Percentiles rank a stretch among this genome's conserved stretches.
phyloP scores from a whole-genome alignment of 116 monocot species.

The Cymodocea nodosa region DNA sequence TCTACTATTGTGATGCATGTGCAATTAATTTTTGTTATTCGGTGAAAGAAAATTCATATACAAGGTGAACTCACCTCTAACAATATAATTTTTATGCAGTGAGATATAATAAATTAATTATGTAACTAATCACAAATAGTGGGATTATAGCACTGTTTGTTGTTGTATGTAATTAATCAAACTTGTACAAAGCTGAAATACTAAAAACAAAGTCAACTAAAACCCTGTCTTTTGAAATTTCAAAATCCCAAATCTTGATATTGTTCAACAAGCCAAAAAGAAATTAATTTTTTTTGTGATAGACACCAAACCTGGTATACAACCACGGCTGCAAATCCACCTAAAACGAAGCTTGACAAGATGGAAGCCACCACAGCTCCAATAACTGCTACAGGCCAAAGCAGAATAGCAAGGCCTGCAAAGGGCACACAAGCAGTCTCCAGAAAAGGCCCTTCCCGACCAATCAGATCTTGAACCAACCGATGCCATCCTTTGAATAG shows the following conservation, averaged over 20 bases:
- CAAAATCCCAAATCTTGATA: not conserved
- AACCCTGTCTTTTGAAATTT: too few species aligned
- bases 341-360: constrained; percentile 60
- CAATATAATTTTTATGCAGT: too few species aligned
- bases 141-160: too few species aligned
- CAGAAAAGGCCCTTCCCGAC: constrained; percentile 92
- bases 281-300: not conserved
- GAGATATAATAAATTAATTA: too few species aligned
- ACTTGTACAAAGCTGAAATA: too few species aligned
- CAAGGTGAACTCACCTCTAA: too few species aligned
- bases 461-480: constrained; percentile 81
- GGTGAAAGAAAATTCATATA: too few species aligned
- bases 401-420: constrained; percentile 87
- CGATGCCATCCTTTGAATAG: constrained; percentile 93
- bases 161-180: too few species aligned
- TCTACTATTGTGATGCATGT: too few species aligned
- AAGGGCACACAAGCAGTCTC: constrained; percentile 96
- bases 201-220: not conserved
- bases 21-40: too few species aligned
- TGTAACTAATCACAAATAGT: too few species aligned
- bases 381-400: constrained; percentile 83
- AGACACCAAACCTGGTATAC: constrained; percentile 58
- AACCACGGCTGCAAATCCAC: constrained; percentile 70
- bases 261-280: not conserved
- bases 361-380: constrained; percentile 66